Evolutionary conservation across 352 stramenopile genomes (phyloP).

Genomic region (Globisporangium mamillatum): DNA sequence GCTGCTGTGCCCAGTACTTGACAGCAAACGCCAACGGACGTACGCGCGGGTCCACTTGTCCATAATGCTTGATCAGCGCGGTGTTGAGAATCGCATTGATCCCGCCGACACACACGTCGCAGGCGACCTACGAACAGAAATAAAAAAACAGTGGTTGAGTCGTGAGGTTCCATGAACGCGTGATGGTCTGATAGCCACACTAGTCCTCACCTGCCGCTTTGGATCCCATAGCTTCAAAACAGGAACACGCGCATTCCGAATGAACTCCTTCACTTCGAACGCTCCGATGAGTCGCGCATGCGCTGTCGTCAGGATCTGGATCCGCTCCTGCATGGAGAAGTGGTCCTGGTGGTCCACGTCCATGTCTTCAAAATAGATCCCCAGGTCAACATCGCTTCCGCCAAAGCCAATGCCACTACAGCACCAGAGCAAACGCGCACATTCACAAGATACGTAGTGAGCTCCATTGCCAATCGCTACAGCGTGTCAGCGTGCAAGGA

Average conservation of each 20-base stretch:
- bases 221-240: conserved; percentile 80
- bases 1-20: conserved; percentile 97
- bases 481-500: background rate
- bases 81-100: conserved; percentile 78
- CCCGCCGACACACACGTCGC: conserved; percentile 74
- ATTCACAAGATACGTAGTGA: conserved; percentile 12
- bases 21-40: conserved; percentile 94
- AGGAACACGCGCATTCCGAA: conserved; percentile 69
- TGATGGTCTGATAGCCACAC: background rate
- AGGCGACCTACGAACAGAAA: conserved; percentile 36
- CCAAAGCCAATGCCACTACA: conserved; percentile 70
- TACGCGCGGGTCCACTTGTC: conserved; percentile 67
- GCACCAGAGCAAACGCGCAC: background rate
- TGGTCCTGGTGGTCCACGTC: conserved; percentile 53
- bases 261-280: conserved; percentile 71
- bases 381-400: conserved; percentile 76
- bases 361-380: conserved; percentile 78
- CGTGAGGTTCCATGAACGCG: background rate
- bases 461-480: background rate
- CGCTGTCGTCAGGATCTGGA: conserved; percentile 54
- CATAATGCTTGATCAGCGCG: conserved; percentile 72
- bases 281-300: conserved; percentile 33
- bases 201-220: conserved; percentile 33
- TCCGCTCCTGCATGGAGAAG: conserved; percentile 51
- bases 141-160: background rate